Evolutionary conservation across 2,329 filamentous ascomycete species (phyloP).

Genomic region (Raffaelea deltoideospora): DNA sequence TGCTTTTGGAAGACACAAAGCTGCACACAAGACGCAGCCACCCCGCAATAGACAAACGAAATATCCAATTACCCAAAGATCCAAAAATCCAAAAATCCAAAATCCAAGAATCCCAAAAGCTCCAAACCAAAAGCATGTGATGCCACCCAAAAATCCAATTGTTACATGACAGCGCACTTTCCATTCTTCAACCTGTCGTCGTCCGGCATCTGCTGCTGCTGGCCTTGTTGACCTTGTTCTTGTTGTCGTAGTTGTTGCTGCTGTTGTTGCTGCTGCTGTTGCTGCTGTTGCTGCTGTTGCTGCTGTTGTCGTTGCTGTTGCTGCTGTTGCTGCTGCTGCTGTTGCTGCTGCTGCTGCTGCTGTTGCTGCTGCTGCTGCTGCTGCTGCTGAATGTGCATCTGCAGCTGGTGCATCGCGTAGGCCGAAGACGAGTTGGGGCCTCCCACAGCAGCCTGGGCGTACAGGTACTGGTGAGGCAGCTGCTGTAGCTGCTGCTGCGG

Average conservation of each 20-base stretch:
- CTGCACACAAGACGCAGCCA: too few relatives aligned
- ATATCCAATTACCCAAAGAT: neutral
- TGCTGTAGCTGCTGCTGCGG: neutral
- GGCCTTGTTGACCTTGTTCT: neutral
- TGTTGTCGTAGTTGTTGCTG: neutral
- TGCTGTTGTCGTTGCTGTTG: conserved; percentile 1
- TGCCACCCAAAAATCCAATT: too few relatives aligned
- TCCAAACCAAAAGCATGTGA: neutral
- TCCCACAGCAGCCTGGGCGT: conserved; percentile 1
- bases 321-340: conserved; percentile 1
- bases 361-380: conserved; percentile 1
- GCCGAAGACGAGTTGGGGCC: conserved; percentile 7
- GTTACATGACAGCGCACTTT: conserved; percentile 10
- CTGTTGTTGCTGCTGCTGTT: conserved; percentile 1
- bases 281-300: conserved; percentile 1
- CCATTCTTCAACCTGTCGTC: conserved; percentile 1
- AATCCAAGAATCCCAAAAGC: neutral
- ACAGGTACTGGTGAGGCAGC: neutral
- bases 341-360: conserved; percentile 1
- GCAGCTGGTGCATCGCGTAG: conserved; percentile 9
- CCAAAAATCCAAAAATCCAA: neutral
- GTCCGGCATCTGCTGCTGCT: neutral
- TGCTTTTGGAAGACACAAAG: too few relatives aligned
- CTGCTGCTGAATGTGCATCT: conserved; percentile 6
- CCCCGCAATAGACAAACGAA: neutral